phyloP scores from a whole-genome alignment of 345 rosid species.

The Geranium brycei region DNA sequence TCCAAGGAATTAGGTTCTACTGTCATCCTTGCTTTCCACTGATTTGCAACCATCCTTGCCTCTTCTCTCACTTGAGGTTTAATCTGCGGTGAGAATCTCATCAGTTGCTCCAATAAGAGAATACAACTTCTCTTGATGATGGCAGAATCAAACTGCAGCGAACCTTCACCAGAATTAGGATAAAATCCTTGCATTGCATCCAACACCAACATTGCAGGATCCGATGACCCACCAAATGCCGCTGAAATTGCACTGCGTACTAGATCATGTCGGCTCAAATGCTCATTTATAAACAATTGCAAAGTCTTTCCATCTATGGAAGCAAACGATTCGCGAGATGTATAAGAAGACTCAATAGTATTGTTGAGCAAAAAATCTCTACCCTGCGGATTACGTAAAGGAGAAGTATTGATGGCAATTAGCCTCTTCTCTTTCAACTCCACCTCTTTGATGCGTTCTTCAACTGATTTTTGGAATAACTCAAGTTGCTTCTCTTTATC shows the following conservation, averaged over 20 bases:
- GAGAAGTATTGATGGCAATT: constrained; percentile 7
- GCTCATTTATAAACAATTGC: constrained; percentile 37
- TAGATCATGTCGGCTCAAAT: constrained; percentile 17
- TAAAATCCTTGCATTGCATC: constrained; percentile 39
- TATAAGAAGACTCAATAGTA: background rate
- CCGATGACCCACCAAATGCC: constrained; percentile 18
- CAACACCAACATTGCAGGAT: constrained; percentile 52
- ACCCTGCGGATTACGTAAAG: constrained; percentile 9
- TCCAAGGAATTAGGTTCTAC: constrained; percentile 20
- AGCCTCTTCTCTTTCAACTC: constrained; percentile 18
- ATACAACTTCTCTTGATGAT: constrained; percentile 31
- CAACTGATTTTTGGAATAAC: constrained; percentile 15
- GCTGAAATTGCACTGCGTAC: constrained; percentile 16
- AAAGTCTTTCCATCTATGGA: constrained; percentile 27
- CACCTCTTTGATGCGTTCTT: constrained; percentile 12
- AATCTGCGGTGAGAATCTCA: constrained; percentile 24
- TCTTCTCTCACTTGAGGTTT: constrained; percentile 18
- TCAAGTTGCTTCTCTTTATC: constrained; percentile 14
- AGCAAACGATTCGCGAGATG: constrained; percentile 3
- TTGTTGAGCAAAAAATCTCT: constrained; percentile 2
- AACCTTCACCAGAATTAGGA: constrained; percentile 21
- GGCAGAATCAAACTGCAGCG: constrained; percentile 16
- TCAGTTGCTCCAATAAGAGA: constrained; percentile 35
- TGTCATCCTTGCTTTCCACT: constrained; percentile 29
- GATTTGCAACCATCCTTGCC: constrained; percentile 27